These are phyloP conservation scores for Cetraspora pellucida DNA, from an alignment of 192 early-diverging fungal species.

Conservation along the genomic window DNA sequence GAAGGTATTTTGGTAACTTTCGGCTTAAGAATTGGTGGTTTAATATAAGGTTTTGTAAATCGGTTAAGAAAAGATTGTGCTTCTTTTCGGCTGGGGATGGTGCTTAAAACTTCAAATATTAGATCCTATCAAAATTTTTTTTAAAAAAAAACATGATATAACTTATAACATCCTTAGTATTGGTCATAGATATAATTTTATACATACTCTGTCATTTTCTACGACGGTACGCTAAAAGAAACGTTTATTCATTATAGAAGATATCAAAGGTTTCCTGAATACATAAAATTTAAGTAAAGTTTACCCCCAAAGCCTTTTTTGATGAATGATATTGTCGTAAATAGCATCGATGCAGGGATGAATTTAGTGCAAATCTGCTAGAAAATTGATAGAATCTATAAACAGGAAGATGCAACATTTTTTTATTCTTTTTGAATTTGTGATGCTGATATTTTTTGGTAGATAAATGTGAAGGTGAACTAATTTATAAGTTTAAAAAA, in stretches of 20 bases:
- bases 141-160: too few relatives aligned
- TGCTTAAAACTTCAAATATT: slow-evolving; percentile 62
- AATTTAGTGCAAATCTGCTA: neutral
- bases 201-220: neutral
- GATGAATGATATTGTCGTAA: neutral
- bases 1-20: neutral
- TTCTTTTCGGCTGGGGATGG: slow-evolving; percentile 64
- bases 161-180: too few relatives aligned
- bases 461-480: too few relatives aligned
- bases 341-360: neutral
- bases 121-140: slow-evolving; percentile 51
- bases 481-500: too few relatives aligned
- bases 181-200: too few relatives aligned
- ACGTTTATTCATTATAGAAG: neutral
- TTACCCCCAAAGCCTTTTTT: neutral
- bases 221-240: neutral
- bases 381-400: neutral
- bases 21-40: neutral
- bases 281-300: neutral
- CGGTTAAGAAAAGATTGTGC: slow-evolving; percentile 62
- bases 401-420: too few relatives aligned
- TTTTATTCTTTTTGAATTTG: too few relatives aligned
- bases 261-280: neutral
- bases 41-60: slow-evolving; percentile 38
- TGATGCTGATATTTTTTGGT: too few relatives aligned